phyloP scores from a whole-genome alignment of 768 basidiomycete species.

The Termitomyces sp. region DNA sequence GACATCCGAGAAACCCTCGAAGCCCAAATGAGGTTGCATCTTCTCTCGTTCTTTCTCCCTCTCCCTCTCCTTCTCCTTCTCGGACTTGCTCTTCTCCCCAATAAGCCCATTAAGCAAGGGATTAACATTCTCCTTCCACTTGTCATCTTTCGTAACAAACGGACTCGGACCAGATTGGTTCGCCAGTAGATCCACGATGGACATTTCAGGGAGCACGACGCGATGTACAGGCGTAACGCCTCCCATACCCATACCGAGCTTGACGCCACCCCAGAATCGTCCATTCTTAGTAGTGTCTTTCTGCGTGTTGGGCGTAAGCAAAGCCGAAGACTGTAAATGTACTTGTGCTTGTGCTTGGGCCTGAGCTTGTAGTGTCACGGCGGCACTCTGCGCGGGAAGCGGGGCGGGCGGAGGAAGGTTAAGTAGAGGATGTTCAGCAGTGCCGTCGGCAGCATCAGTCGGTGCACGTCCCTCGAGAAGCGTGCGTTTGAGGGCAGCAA shows the following conservation, averaged over 20 bases:
- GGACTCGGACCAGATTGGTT: slow-evolving; percentile 13
- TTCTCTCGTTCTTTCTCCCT: slow-evolving; percentile 8
- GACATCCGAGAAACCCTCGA: slow-evolving; percentile 74
- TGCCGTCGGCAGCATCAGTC: slow-evolving; percentile 10
- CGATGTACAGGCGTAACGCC: slow-evolving; percentile 84
- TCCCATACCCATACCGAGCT: slow-evolving; percentile 33
- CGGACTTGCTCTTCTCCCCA: neutral
- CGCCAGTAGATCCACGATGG: slow-evolving; percentile 8
- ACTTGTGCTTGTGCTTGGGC: slow-evolving; percentile 11
- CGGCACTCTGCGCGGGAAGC: slow-evolving; percentile 35
- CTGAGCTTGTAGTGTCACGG: slow-evolving; percentile 21
- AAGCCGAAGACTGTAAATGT: slow-evolving; percentile 7
- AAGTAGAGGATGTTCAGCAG: slow-evolving; percentile 22
- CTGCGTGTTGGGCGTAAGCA: slow-evolving; percentile 64
- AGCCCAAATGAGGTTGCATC: slow-evolving; percentile 29
- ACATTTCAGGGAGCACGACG: slow-evolving; percentile 70
- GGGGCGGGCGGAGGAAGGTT: slow-evolving; percentile 49
- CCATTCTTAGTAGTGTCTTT: slow-evolving; percentile 59
- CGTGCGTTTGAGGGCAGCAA: slow-evolving; percentile 66
- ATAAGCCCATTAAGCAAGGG: slow-evolving; percentile 50
- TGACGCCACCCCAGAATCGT: slow-evolving; percentile 78
- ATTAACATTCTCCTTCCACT: slow-evolving; percentile 75
- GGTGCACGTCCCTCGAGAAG: slow-evolving; percentile 63
- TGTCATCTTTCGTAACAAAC: slow-evolving; percentile 13
- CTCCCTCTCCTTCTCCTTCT: slow-evolving; percentile 6